Base-by-base conservation (phyloP, 139 green algal species). In the Trebouxia sp. region DNA sequence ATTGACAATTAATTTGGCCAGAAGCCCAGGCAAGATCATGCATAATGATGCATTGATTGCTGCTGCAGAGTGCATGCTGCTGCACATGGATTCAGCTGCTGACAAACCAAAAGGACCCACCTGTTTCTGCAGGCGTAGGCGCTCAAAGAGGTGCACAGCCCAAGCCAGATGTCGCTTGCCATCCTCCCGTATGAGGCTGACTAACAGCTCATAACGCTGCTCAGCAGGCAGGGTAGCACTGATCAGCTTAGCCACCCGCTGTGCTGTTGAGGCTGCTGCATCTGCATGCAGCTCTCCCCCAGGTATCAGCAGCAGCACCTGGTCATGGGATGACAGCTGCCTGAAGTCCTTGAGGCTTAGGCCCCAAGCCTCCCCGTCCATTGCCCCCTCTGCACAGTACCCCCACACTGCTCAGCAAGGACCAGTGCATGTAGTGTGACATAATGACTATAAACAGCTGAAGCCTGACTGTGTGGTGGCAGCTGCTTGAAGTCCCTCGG, bases 91-190 rank as follows among this genome's bases (percentile, higher is more conserved):
- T 58, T 58, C 50, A 58, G 22, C 26, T 58, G 50, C 22, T 58
- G 50, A 58, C 50, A 22, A 56, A n/a, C n/a, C n/a, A n/a, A 30
- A 3, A 28, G 2, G 6, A 0, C 35, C 28, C 14, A 72, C 62
- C 62, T 72, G 62, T 12, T 35, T 32, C 32, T 72, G 62, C 62
- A 72, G 12, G 32, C 62, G 62, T 14, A 72, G 62, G 15, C 62
- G 62, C 62, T 72, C 62, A 72, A 72, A 72, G 62, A 72, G 42
- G 62, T 72, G 62, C 5, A n/a, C 62, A 26, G 14, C n/a, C 62
- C 62, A 72, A 22, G 62, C 32, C 62, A 72, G 35, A 22, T 72
- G 62, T 0, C 62, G 62, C 6, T 17, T 1, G 20, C 14, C 62
- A 30, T 72, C 62, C 7, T 30, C 62, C 12, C 20, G 11, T 22